phyloP scores from a whole-genome alignment of 2,329 filamentous ascomycete genomes.

The Penicillium sp. region DNA sequence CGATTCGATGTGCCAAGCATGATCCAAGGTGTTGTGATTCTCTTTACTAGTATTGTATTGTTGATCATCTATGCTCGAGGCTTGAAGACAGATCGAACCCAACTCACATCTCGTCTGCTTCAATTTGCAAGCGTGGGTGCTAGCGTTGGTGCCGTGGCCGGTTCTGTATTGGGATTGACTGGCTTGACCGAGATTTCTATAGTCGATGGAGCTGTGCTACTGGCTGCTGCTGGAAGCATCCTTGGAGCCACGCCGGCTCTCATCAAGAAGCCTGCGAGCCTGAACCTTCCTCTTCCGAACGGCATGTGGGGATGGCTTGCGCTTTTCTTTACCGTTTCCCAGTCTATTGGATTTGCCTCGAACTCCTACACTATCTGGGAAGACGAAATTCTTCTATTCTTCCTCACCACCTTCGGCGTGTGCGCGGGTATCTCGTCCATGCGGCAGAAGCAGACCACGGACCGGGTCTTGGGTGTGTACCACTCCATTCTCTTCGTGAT shows the following conservation, averaged over 20 bases:
- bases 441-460: conserved; percentile 63
- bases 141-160: conserved; percentile 41
- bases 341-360: conserved; percentile 91
- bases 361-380: conserved; percentile 99
- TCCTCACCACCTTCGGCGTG: conserved; percentile 82
- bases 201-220: conserved; percentile 37
- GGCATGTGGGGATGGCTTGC: conserved; percentile 87
- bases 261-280: conserved; percentile 36
- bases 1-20: conserved; percentile 87
- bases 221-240: conserved; percentile 47
- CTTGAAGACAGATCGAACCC: conserved; percentile 52
- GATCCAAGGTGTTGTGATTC: conserved; percentile 71
- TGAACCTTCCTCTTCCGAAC: conserved; percentile 61
- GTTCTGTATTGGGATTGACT: conserved; percentile 22
- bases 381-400: conserved; percentile 88
- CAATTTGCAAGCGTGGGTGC: conserved; percentile 51
- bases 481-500: conserved; percentile 82
- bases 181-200: conserved; percentile 30
- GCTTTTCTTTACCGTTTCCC: conserved; percentile 74
- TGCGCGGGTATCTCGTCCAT: conserved; percentile 72
- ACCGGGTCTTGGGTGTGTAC: conserved; percentile 74
- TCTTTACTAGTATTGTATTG: conserved; percentile 64
- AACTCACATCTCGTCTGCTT: conserved; percentile 54
- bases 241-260: conserved; percentile 43
- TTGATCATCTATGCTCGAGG: conserved; percentile 71